These are phyloP conservation scores for Aspergillus bridgeri DNA, from an alignment of 495 filamentous ascomycete genomes.

Conservation along the genomic window DNA sequence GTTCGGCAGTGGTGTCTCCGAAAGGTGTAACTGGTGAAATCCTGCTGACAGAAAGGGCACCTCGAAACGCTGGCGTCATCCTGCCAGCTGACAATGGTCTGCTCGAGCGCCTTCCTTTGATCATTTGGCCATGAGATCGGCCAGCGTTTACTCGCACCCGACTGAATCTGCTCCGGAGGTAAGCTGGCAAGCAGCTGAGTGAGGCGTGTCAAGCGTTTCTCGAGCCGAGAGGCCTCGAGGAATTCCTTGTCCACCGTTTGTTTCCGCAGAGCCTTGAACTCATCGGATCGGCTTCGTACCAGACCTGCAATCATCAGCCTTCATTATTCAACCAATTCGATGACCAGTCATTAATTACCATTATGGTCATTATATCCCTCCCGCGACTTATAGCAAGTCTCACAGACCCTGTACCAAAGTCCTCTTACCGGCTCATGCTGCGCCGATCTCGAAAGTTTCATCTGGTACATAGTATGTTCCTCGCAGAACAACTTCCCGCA, in stretches of 20 bases:
- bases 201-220: conserved; percentile 87
- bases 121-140: conserved; percentile 56
- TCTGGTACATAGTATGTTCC: conserved; percentile 99
- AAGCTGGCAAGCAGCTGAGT: conserved; percentile 76
- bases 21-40: conserved; percentile 85
- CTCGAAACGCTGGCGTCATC: conserved; percentile 76
- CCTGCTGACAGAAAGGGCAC: conserved; percentile 93
- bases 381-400: conserved; percentile 95
- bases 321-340: background rate
- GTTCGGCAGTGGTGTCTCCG: conserved; percentile 91
- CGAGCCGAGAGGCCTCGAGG: conserved; percentile 81
- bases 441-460: conserved; percentile 90
- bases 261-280: conserved; percentile 65
- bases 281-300: conserved; percentile 63
- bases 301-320: conserved; percentile 41
- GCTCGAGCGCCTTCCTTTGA: conserved; percentile 77
- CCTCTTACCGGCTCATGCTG: conserved; percentile 89
- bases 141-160: conserved; percentile 50
- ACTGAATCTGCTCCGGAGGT: conserved; percentile 55
- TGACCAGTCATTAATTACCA: conserved; percentile 39
- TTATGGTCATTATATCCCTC: conserved; percentile 92
- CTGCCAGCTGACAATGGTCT: conserved; percentile 91
- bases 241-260: conserved; percentile 78
- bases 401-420: conserved; percentile 91
- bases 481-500: conserved; percentile 95